phyloP scores from a whole-genome alignment of 2,329 filamentous ascomycete species.

The Alternaria ethzedia region DNA sequence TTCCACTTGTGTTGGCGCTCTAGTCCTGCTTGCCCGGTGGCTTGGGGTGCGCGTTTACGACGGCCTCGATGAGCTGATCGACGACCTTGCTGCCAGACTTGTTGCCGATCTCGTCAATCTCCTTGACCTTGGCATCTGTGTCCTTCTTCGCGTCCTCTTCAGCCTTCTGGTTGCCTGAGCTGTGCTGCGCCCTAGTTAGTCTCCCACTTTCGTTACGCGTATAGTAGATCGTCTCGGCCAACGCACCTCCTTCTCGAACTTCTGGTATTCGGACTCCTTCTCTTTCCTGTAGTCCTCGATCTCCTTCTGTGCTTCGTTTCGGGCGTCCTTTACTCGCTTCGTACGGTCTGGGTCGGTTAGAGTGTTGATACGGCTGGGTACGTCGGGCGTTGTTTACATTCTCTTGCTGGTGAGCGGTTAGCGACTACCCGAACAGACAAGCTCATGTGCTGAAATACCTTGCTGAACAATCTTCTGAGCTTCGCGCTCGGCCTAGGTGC shows the following conservation, averaged over 20 bases:
- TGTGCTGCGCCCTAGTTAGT: slow-evolving; percentile 69
- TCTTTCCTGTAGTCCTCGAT: slow-evolving; percentile 88
- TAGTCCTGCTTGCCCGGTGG: slow-evolving; percentile 55
- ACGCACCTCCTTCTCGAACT: slow-evolving; percentile 80
- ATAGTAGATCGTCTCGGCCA: background rate
- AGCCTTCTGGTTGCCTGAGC: slow-evolving; percentile 81
- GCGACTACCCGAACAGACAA: background rate
- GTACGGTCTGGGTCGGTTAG: slow-evolving; percentile 72
- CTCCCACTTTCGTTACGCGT: background rate
- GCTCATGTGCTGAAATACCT: slow-evolving; percentile 62
- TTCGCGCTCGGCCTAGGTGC: slow-evolving; percentile 85
- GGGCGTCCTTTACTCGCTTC: slow-evolving; percentile 95
- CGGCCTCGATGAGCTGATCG: slow-evolving; percentile 81
- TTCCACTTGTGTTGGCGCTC: background rate
- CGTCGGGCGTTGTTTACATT: slow-evolving; percentile 67
- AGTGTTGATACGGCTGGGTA: slow-evolving; percentile 17
- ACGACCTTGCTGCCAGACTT: slow-evolving; percentile 82
- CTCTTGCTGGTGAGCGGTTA: slow-evolving; percentile 67
- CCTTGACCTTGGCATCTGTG: slow-evolving; percentile 78
- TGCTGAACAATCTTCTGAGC: slow-evolving; percentile 99
- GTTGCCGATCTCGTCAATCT: slow-evolving; percentile 80
- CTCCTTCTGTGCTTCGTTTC: slow-evolving; percentile 95
- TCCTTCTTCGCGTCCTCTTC: slow-evolving; percentile 78
- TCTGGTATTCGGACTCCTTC: slow-evolving; percentile 95
- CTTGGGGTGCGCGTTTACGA: slow-evolving; percentile 81